Evolutionary conservation across 352 stramenopile species (phyloP).

Genomic region (Phytophthora colocasiae): DNA sequence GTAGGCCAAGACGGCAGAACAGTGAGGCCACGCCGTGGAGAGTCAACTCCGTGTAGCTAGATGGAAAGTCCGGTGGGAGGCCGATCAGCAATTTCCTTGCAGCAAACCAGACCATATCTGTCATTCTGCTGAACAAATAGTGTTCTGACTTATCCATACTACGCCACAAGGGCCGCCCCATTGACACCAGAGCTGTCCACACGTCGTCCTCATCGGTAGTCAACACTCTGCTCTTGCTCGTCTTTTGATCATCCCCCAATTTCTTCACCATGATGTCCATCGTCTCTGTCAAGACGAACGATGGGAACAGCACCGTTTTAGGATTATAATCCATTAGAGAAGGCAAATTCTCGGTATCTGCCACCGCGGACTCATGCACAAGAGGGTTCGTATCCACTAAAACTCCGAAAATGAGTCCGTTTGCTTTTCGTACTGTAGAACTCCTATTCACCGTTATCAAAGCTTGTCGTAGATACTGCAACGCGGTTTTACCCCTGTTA

Average conservation of each 20-base stretch:
- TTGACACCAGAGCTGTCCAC: neutral
- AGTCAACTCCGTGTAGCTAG: conserved; percentile 3
- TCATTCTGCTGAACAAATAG: neutral
- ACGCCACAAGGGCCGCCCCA: neutral
- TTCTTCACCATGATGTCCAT: conserved; percentile 23
- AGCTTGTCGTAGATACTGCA: no score
- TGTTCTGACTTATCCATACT: neutral
- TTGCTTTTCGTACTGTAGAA: no score
- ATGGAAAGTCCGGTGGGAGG: neutral
- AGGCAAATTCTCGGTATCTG: no score
- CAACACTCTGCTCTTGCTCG: conserved; percentile 2
- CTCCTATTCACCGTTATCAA: no score
- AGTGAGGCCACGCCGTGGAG: conserved; percentile 30
- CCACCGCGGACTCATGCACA: no score
- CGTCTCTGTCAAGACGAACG: conserved; percentile 58
- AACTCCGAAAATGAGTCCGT: no score
- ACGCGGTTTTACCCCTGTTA: no score
- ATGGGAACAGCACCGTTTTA: conserved; percentile 50
- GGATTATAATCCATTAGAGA: no score
- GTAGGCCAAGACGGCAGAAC: neutral
- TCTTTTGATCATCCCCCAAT: neutral
- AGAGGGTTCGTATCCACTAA: no score
- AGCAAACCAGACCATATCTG: neutral
- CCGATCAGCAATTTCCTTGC: conserved; percentile 18
- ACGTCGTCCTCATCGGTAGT: neutral